Conservation (phyloP, 2,329 filamentous ascomycete genomes). For the Tolypocladium album region DNA sequence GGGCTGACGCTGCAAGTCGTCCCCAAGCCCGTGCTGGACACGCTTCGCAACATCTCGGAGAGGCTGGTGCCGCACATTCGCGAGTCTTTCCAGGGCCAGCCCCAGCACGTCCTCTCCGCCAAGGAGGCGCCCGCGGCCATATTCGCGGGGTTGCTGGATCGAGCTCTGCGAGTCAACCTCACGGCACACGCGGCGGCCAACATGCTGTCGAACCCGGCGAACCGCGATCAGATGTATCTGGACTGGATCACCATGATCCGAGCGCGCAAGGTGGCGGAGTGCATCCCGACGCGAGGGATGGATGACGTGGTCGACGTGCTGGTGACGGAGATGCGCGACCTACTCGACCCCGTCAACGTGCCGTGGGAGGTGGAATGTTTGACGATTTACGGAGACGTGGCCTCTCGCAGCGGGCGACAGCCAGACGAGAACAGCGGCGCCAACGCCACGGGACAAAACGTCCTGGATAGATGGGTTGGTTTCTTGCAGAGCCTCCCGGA, state of each 20-base stretch:
- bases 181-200: constrained; percentile 91
- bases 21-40: constrained; percentile 76
- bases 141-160: constrained; percentile 77
- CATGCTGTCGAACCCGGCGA: constrained; percentile 79
- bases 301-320: constrained; percentile 54
- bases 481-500: constrained; percentile 59
- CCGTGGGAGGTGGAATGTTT: constrained; percentile 53
- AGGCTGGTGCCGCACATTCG: constrained; percentile 72
- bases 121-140: constrained; percentile 82
- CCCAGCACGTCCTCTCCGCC: constrained; percentile 73
- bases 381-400: constrained; percentile 49
- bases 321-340: constrained; percentile 55
- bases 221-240: constrained; percentile 88
- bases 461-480: constrained; percentile 67
- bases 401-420: constrained; percentile 33
- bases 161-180: constrained; percentile 82
- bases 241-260: constrained; percentile 70
- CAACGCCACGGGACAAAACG: constrained; percentile 42
- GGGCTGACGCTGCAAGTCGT: constrained; percentile 86
- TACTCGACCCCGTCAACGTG: constrained; percentile 58
- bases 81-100: constrained; percentile 76
- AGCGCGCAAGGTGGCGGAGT: constrained; percentile 52
- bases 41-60: constrained; percentile 77
- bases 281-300: constrained; percentile 51
- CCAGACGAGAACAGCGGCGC: constrained; percentile 11